Evolutionary conservation across 805 yeast genomes (phyloP).

Genomic region (Phaffomyces thermotolerans): DNA sequence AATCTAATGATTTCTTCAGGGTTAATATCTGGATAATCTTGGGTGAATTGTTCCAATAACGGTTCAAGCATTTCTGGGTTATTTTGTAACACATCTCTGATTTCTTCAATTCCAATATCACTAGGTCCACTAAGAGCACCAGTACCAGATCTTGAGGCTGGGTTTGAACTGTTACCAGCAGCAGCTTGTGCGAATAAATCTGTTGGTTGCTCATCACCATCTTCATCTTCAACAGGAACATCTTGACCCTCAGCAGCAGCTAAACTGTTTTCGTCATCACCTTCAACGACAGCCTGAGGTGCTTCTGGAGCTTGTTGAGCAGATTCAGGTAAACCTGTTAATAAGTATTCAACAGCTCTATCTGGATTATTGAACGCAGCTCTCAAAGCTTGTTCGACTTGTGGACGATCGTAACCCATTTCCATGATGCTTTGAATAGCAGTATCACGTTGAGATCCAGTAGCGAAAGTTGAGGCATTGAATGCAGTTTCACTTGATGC

Average conservation of each 20-base stretch:
- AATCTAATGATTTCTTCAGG: conserved; percentile 86
- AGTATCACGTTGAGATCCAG: conserved; percentile 70
- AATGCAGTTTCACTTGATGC: conserved; percentile 14
- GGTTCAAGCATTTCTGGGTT: conserved; percentile 88
- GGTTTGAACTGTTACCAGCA: conserved; percentile 18
- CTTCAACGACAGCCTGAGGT: conserved; percentile 23
- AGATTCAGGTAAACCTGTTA: conserved; percentile 76
- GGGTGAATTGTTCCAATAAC: conserved; percentile 72
- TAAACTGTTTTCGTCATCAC: conserved; percentile 35
- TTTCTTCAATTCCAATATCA: conserved; percentile 33
- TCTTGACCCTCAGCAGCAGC: conserved; percentile 17
- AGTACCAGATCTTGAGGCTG: conserved; percentile 14
- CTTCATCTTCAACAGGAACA: conserved; percentile 22
- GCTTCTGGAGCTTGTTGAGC: conserved; percentile 21
- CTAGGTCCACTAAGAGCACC: conserved; percentile 11
- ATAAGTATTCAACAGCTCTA: conserved; percentile 90
- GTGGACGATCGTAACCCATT: conserved; percentile 88
- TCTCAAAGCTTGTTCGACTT: conserved; percentile 84
- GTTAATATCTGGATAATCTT: conserved; percentile 77
- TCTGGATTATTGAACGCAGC: conserved; percentile 98
- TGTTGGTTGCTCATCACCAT: conserved; percentile 5
- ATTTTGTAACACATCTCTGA: conserved; percentile 72
- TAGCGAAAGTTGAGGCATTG: conserved; percentile 53
- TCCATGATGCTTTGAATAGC: conserved; percentile 82
- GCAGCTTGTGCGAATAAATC: conserved; percentile 38